Conservation (phyloP, 148 eudicot species). For the Polygonum aviculare region DNA sequence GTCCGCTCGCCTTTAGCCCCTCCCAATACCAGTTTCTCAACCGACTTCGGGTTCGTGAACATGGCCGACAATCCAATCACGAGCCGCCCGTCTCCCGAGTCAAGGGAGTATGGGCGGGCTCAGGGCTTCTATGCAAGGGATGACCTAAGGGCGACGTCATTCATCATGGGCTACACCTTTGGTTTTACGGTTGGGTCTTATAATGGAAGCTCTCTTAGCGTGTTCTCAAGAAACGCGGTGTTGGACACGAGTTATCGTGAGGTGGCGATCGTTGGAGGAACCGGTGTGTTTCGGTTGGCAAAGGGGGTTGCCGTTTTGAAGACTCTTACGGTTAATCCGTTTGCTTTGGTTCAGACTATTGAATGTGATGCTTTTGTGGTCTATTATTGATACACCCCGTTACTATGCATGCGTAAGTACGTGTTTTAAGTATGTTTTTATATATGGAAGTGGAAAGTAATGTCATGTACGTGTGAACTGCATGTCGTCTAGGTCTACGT, state of each 20-base stretch:
- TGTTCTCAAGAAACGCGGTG: not conserved
- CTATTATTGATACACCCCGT: not conserved
- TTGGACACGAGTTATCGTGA: not conserved
- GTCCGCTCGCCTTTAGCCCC: not conserved
- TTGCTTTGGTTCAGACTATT: not conserved
- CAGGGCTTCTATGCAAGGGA: constrained; percentile 1
- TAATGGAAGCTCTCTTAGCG: not conserved
- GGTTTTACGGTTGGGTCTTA: not conserved
- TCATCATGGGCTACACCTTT: not conserved
- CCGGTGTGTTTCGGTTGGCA: constrained; percentile 1
- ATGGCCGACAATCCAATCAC: not conserved
- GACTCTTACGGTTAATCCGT: not conserved
- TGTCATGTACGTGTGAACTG: too few species aligned
- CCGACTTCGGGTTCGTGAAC: not conserved
- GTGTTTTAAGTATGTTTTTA: not conserved
- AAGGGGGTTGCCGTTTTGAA: not conserved
- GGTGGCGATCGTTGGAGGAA: not conserved
- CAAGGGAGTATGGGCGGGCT: not conserved
- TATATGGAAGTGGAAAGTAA: too few species aligned
- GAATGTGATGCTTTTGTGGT: constrained; percentile 6
- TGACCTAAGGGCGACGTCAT: not conserved
- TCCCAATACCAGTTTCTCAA: not conserved
- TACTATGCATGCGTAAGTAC: not conserved
- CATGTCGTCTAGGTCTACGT: too few species aligned
- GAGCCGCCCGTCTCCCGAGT: not conserved